Conservation (phyloP, 768 basidiomycete species). For the Sarcomyxa edulis region DNA sequence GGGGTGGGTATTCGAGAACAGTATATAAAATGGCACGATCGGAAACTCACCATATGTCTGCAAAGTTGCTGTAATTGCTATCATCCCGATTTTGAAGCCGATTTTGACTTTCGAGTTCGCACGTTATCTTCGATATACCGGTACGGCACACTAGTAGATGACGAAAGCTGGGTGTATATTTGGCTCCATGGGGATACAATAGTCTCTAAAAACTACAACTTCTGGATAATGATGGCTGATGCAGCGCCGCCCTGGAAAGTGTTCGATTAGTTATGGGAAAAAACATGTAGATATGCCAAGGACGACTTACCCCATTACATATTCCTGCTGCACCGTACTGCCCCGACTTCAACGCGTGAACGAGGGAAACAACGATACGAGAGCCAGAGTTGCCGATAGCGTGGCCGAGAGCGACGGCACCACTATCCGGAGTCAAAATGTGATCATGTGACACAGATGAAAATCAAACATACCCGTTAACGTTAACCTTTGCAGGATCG, state of each 20-base stretch:
- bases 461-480: slow-evolving; percentile 59
- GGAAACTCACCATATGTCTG: no score
- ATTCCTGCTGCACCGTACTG: slow-evolving; percentile 95
- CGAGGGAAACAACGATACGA: slow-evolving; percentile 88
- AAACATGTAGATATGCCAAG: slow-evolving; percentile 1
- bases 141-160: neutral
- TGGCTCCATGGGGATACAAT: no score
- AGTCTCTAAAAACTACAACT: slow-evolving; percentile 53
- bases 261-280: slow-evolving; percentile 12
- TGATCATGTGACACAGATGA: slow-evolving; percentile 4
- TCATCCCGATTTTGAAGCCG: no score
- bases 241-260: slow-evolving; percentile 79
- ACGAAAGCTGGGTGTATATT: no score
- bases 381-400: slow-evolving; percentile 96
- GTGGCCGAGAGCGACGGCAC: slow-evolving; percentile 93
- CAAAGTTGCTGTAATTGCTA: no score
- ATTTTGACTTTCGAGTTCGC: no score
- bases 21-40: no score
- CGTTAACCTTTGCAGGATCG: slow-evolving; percentile 85
- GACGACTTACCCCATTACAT: slow-evolving; percentile 84
- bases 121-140: no score
- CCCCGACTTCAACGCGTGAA: slow-evolving; percentile 87
- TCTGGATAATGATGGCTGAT: slow-evolving; percentile 87
- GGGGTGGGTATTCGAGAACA: no score
- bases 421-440: slow-evolving; percentile 44